Evolutionary conservation across 1,284 basidiomycete species (phyloP), one percentile per base, ranked within the genome.

Genomic region (Violaceomyces palustris): DNA sequence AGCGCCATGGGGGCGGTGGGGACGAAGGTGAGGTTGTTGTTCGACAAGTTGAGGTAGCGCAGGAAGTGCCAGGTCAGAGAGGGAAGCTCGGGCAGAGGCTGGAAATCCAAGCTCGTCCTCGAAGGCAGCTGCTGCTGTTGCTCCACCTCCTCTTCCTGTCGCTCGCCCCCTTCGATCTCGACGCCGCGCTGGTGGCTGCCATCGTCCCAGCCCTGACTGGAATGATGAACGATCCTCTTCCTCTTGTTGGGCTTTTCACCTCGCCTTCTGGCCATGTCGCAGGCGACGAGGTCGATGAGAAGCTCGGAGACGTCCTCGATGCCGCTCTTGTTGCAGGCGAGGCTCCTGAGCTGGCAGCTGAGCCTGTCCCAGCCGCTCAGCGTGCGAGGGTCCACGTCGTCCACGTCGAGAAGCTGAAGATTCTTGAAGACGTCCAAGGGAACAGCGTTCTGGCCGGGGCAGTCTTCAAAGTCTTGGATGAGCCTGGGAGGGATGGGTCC

Each of bases 301-400:
- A 92, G 74, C 64, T 88, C 84, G 1, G 83, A 78, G n/a, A 92
- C 76, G 61, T 92, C 88, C 66, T 89, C 85, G 35, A 92, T 61
- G 3, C 87, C 86, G 68, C 86, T 87, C 67, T 81, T 81, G 69
- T 78, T 82, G 45, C 90, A 80, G 48, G 82, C 84, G 61, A 93
- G 75, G 63, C 83, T 85, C 58, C 81, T 76, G 35, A 92, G 76
- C 35, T 83, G 80, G 55, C 84, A 81, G 36, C 85, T 78, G 17
- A 91, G 75, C 48, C 79, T 78, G 67, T 89, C 86, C 88, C 89
- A 92, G 0, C 89, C 89, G 4, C 88, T 74, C n/a, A 93, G 67
- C 0, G 81, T 79, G 42, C 87, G 78, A 15, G 90, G 88, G 72
- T 92, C 89, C 35, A 92, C 81, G 62, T 89, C 86, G 21, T 80